phyloP scores from a whole-genome alignment of 345 rosid species.

The Linum lewisii region DNA sequence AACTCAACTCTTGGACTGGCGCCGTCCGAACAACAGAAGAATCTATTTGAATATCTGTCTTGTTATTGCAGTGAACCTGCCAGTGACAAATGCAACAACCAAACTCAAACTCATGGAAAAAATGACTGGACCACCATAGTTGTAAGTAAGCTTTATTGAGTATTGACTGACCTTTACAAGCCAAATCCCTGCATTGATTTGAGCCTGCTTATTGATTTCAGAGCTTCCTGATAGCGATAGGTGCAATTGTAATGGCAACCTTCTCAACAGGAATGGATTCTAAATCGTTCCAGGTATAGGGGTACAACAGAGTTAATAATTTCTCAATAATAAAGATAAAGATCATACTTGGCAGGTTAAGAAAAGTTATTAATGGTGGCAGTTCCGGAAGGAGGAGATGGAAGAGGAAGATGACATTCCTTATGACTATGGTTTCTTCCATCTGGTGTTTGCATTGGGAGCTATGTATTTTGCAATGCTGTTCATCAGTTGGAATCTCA shows the following conservation, averaged over 20 bases:
- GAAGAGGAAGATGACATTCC: slow-evolving; percentile 57
- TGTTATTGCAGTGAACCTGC: slow-evolving; percentile 57
- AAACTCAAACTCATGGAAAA: slow-evolving; percentile 29
- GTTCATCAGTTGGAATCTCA: slow-evolving; percentile 81
- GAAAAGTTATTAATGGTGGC: background rate
- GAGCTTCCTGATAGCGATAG: slow-evolving; percentile 77
- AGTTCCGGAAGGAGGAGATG: slow-evolving; percentile 55
- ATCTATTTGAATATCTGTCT: slow-evolving; percentile 3
- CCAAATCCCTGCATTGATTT: background rate
- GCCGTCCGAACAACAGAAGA: background rate
- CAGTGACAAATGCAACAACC: slow-evolving; percentile 38
- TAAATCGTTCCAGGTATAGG: slow-evolving; percentile 59
- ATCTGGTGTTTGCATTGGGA: slow-evolving; percentile 75
- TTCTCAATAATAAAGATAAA: background rate
- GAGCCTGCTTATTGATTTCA: slow-evolving; percentile 14
- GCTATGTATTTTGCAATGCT: slow-evolving; percentile 94
- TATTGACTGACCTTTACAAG: background rate
- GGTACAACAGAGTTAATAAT: background rate
- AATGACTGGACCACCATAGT: slow-evolving; percentile 62
- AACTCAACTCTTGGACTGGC: background rate
- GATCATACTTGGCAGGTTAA: background rate
- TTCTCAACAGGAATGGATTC: slow-evolving; percentile 93
- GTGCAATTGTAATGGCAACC: slow-evolving; percentile 79
- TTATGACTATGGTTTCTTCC: slow-evolving; percentile 71
- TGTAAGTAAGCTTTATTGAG: slow-evolving; percentile 31